Percentiles rank a stretch among this genome's conserved stretches.
phyloP scores from a whole-genome alignment of 306 rosid genomes.

The Astragalus membranaceus region DNA sequence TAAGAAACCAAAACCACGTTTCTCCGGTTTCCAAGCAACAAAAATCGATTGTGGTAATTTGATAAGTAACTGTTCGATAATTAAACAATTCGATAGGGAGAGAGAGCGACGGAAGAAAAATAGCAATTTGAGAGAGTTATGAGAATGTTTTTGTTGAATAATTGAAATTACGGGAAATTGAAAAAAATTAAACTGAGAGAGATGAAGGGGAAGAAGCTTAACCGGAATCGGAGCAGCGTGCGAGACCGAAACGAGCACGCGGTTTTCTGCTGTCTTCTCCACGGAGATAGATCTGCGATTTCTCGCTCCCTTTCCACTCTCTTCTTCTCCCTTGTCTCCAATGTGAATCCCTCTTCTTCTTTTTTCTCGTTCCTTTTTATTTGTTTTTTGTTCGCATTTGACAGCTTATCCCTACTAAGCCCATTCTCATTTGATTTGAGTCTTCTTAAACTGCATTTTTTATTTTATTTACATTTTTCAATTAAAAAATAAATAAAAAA shows the following conservation, averaged over 20 bases:
- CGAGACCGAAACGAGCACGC: neutral
- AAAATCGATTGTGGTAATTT: neutral
- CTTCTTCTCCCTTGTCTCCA: neutral
- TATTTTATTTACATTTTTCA: no score
- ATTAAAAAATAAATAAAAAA: no score
- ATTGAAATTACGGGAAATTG: neutral
- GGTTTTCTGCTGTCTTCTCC: neutral
- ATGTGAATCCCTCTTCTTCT: neutral
- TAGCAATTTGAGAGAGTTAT: neutral
- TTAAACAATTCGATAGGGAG: neutral
- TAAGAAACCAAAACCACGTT: neutral
- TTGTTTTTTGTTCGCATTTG: neutral
- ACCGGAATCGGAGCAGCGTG: neutral
- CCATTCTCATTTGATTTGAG: no score
- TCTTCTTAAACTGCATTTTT: no score
- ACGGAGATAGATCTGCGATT: conserved; percentile 15
- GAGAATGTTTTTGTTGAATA: neutral
- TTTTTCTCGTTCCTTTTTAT: neutral
- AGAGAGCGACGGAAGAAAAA: neutral
- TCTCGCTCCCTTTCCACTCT: neutral
- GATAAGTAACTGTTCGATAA: neutral
- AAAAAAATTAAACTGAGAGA: neutral
- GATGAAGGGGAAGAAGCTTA: neutral
- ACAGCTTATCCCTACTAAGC: no score
- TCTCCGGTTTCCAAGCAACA: neutral